Evolutionary conservation across 768 basidiomycete genomes (phyloP).

Genomic region (Epithele typhae): DNA sequence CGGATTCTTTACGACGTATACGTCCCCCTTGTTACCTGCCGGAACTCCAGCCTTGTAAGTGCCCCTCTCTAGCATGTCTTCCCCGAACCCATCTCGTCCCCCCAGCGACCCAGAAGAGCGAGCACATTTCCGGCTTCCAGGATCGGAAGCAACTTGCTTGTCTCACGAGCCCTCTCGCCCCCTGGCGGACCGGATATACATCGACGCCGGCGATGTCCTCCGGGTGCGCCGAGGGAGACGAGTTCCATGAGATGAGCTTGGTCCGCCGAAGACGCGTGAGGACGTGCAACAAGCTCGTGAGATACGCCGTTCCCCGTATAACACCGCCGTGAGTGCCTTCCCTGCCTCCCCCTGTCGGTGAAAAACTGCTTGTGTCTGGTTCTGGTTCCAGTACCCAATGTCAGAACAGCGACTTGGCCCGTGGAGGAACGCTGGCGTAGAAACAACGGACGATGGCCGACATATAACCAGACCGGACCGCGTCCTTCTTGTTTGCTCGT

Average conservation of each 20-base stretch:
- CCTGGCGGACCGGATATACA: constrained; percentile 67
- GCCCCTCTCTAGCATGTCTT: not conserved
- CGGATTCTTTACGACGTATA: constrained; percentile 94
- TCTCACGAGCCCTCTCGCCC: constrained; percentile 59
- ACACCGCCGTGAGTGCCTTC: constrained; percentile 58
- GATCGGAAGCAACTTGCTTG: constrained; percentile 42
- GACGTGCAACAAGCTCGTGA: constrained; percentile 58
- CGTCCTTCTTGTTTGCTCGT: too few relatives aligned
- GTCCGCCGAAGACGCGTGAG: constrained; percentile 71
- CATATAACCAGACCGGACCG: too few relatives aligned
- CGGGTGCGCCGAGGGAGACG: constrained; percentile 79
- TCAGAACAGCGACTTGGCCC: constrained; percentile 80
- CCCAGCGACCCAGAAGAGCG: constrained; percentile 79
- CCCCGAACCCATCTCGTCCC: not conserved
- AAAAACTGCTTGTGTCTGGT: not conserved
- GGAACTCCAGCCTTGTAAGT: constrained; percentile 75
- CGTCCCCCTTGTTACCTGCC: constrained; percentile 79
- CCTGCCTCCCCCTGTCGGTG: not conserved
- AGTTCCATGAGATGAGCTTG: constrained; percentile 87
- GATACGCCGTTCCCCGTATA: constrained; percentile 56
- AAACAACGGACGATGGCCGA: constrained; percentile 36
- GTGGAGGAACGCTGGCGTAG: constrained; percentile 59
- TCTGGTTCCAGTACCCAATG: constrained; percentile 64
- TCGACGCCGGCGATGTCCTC: constrained; percentile 70
- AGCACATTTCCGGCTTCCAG: constrained; percentile 77